Base-by-base conservation (phyloP, 2,329 filamentous ascomycete genomes). In the Colletotrichum brevisporum region DNA sequence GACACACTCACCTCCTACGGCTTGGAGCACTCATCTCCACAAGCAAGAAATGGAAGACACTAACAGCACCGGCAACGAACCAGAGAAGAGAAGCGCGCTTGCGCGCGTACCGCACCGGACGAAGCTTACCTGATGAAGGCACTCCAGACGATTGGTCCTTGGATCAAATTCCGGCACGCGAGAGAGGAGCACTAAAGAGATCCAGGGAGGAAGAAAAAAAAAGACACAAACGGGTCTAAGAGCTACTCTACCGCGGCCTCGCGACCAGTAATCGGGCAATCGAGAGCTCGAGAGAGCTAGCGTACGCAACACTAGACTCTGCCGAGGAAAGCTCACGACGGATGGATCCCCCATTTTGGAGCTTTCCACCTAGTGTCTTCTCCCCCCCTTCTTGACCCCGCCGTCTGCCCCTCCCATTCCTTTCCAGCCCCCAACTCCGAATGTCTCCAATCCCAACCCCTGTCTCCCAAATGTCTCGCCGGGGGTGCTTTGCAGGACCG, bases 251-350 rank as follows among this genome's bases (percentile, higher is more conserved):
- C 55, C 47, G 36, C 57, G 52, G 54, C 12, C 26, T 31, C 31
- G 31, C 62, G 18, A 41, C 66, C 66, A 69, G 56, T 66, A 47
- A 66, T 61, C 66, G 66, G 50, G 51, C 43, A 43, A 47, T 68
- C 61, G 24, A 41, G 48, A 36, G 60, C 48, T 54, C 41, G n/a
- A 54, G 39, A 65, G 21, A 53, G 47, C 26, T 47, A 18, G 31
- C 10, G 8, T 10, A 36, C 31, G 31, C 4, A 36, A 36, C 41
- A 60, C 66, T 69, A 60, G 45, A 39, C 66, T 51, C 43, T 26
- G 43, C 47, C 8, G 12, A 66, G 55, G 31, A 63, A 63, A 69
- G 62, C 55, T 52, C 54, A 12, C 5, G 24, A 6, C n/a, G 50
- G 50, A 62, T 24, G 50, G 48, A 45, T 27, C 31, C 50, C 58